These are phyloP conservation scores for Brassica carinata DNA, from an alignment of 345 rosid species.

Conservation along the genomic window DNA sequence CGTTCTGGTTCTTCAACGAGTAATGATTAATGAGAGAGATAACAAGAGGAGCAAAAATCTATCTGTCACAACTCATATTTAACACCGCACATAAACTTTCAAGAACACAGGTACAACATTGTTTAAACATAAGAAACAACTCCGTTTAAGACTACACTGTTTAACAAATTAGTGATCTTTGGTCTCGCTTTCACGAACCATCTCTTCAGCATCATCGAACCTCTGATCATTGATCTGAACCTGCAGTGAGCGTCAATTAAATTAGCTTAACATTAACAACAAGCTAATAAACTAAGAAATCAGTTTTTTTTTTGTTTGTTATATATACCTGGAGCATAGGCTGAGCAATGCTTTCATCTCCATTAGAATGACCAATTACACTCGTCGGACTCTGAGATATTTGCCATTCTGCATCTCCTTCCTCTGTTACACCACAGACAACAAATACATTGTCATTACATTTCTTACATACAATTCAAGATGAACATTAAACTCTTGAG, in stretches of 20 bases:
- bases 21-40: not conserved
- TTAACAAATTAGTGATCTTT: slow-evolving; percentile 19
- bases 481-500: not conserved
- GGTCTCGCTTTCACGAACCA: slow-evolving; percentile 49
- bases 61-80: not conserved
- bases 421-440: slow-evolving; percentile 35
- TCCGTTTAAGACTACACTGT: not conserved
- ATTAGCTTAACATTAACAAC: not conserved
- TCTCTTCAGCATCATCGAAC: slow-evolving; percentile 95
- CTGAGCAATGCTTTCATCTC: slow-evolving; percentile 67
- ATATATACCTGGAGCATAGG: slow-evolving; percentile 67
- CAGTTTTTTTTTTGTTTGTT: not conserved
- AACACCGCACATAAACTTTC: not conserved
- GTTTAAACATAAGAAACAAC: not conserved
- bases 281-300: not conserved
- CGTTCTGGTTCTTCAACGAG: not conserved
- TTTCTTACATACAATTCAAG: not conserved
- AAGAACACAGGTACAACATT: not conserved
- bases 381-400: slow-evolving; percentile 49
- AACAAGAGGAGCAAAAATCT: not conserved
- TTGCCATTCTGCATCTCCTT: slow-evolving; percentile 49
- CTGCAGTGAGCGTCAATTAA: slow-evolving; percentile 41
- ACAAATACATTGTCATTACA: too few species aligned
- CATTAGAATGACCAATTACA: slow-evolving; percentile 84
- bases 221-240: slow-evolving; percentile 83